Evolutionary conservation across 2,329 filamentous ascomycete species (phyloP).

Genomic region (Zasmidium citrigriseum): DNA sequence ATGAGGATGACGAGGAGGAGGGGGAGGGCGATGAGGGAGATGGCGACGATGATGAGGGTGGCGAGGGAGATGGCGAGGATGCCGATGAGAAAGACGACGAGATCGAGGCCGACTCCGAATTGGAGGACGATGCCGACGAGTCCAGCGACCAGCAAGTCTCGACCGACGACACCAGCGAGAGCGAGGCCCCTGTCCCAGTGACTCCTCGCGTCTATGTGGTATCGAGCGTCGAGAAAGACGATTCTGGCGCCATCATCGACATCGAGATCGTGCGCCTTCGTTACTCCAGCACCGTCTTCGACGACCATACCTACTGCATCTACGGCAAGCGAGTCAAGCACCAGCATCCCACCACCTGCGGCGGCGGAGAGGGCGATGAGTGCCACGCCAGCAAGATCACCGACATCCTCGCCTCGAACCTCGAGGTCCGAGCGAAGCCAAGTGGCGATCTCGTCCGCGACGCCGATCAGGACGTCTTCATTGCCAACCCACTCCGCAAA

Average conservation of each 20-base stretch:
- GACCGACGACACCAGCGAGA: background rate
- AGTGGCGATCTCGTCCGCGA: constrained; percentile 22
- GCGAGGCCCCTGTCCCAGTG: constrained; percentile 1
- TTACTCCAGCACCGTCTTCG: constrained; percentile 13
- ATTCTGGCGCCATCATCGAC: constrained; percentile 12
- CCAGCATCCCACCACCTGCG: constrained; percentile 4
- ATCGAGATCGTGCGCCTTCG: constrained; percentile 15
- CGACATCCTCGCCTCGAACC: constrained; percentile 12
- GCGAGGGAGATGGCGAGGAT: constrained; percentile 8
- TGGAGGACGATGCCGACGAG: constrained; percentile 3
- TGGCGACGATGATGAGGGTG: constrained; percentile 10
- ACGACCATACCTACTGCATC: constrained; percentile 24
- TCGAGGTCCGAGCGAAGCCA: constrained; percentile 19
- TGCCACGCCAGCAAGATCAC: constrained; percentile 10
- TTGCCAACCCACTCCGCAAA: constrained; percentile 2
- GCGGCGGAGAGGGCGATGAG: constrained; percentile 5
- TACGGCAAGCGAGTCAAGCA: constrained; percentile 21
- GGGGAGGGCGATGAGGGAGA: constrained; percentile 10
- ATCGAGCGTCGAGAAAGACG: constrained; percentile 13
- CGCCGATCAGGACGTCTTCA: constrained; percentile 12
- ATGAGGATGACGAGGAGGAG: constrained; percentile 14
- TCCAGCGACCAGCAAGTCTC: constrained; percentile 1
- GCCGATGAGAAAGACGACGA: constrained; percentile 4
- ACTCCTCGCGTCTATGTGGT: constrained; percentile 16
- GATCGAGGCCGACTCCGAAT: constrained; percentile 3